These are phyloP conservation scores for Argentina anserina DNA, from an alignment of 306 rosid species.

Conservation along the genomic window DNA sequence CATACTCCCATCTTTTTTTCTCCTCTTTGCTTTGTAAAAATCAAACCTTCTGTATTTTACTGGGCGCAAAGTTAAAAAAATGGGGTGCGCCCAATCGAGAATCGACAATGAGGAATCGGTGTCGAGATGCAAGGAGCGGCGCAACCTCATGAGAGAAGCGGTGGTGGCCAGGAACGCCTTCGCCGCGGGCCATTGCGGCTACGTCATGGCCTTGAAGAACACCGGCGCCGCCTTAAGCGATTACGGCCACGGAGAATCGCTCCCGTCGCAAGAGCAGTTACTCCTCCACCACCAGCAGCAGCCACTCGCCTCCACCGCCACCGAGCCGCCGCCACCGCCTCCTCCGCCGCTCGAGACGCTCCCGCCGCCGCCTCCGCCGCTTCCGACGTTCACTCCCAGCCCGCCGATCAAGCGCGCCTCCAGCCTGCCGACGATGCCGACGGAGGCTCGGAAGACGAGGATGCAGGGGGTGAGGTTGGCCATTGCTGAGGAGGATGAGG, in stretches of 20 bases:
- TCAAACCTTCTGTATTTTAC: neutral
- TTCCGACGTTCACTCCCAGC: conserved; percentile 59
- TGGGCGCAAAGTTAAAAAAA: conserved; percentile 19
- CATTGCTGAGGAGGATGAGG: conserved; percentile 52
- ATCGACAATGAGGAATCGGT: conserved; percentile 89
- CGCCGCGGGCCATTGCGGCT: conserved; percentile 80
- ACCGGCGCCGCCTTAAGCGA: conserved; percentile 87
- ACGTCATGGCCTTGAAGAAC: conserved; percentile 58
- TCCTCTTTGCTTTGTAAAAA: neutral
- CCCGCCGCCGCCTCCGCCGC: conserved; percentile 70
- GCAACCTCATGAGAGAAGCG: conserved; percentile 60
- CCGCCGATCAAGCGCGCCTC: conserved; percentile 52
- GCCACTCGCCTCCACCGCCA: conserved; percentile 20
- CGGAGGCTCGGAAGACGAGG: conserved; percentile 25
- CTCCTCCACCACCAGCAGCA: conserved; percentile 25
- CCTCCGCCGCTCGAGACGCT: conserved; percentile 44
- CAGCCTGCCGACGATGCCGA: conserved; percentile 53
- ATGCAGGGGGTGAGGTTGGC: conserved; percentile 22
- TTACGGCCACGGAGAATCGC: conserved; percentile 70
- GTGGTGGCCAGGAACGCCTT: conserved; percentile 77
- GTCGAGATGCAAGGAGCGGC: conserved; percentile 69
- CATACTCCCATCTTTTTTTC: neutral
- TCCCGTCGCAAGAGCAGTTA: conserved; percentile 25
- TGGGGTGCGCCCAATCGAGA: conserved; percentile 88
- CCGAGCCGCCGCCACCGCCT: conserved; percentile 54